A percentile compares a stretch with the other conserved stretches of the same genome.
phyloP scores from a whole-genome alignment of 1,139 yeast species.

The Williopsis jadinii region DNA sequence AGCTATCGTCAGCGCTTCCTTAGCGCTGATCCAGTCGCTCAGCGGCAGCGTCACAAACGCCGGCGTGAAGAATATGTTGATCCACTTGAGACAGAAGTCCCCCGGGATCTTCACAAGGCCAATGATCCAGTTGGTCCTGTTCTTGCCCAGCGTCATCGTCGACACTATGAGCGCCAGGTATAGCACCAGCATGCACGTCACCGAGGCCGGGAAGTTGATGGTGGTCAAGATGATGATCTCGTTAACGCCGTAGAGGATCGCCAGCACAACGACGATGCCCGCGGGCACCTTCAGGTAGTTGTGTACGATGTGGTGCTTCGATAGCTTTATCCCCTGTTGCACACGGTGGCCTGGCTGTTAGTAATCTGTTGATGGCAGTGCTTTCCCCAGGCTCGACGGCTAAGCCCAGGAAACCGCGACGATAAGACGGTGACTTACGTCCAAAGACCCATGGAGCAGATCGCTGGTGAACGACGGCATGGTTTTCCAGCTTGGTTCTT shows the following conservation, averaged over 20 bases:
- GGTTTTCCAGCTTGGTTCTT: too few relatives aligned
- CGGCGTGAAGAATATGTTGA: conserved; percentile 72
- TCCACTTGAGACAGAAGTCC: conserved; percentile 70
- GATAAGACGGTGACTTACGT: too few relatives aligned
- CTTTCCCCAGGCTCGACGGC: too few relatives aligned
- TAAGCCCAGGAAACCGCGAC: too few relatives aligned
- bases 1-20: conserved; percentile 67
- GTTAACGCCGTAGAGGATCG: conserved; percentile 59
- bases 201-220: conserved; percentile 67
- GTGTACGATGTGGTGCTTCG: conserved; percentile 19
- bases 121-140: conserved; percentile 37
- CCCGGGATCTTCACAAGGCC: conserved; percentile 52
- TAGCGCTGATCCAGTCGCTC: conserved; percentile 53
- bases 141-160: conserved; percentile 30
- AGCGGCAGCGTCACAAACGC: conserved; percentile 68
- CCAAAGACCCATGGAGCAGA: too few relatives aligned
- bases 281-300: conserved; percentile 30
- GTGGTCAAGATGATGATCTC: conserved; percentile 40
- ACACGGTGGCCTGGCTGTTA: neutral
- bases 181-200: conserved; percentile 63
- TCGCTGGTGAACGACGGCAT: too few relatives aligned
- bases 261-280: conserved; percentile 32
- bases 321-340: conserved; percentile 13
- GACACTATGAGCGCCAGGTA: conserved; percentile 40
- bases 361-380: neutral